A percentile compares a stretch with the other conserved stretches of the same genome.
phyloP scores from a whole-genome alignment of 257 asterid genomes.

The Solanum ossicruentum region DNA sequence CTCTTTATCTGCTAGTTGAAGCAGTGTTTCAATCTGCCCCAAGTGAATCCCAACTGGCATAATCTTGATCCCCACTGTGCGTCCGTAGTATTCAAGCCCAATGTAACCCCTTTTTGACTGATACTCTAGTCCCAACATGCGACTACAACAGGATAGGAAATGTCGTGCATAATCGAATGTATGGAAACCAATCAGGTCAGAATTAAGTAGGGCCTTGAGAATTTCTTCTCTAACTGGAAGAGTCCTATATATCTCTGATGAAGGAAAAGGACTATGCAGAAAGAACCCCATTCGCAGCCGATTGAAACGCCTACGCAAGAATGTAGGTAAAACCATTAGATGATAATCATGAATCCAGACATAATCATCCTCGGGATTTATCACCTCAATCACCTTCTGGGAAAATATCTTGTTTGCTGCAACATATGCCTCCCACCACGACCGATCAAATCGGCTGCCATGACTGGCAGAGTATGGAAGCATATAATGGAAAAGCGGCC shows the following conservation, averaged over 20 bases:
- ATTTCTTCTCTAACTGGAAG: constrained; percentile 40
- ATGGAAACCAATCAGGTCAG: constrained; percentile 40
- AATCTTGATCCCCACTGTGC: constrained; percentile 41
- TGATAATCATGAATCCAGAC: constrained; percentile 51
- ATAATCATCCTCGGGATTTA: constrained; percentile 45
- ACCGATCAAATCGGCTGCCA: constrained; percentile 38
- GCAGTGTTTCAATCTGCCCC: constrained; percentile 30
- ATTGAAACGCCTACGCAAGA: constrained; percentile 35
- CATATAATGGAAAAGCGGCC: constrained; percentile 50
- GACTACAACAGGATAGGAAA: constrained; percentile 41
- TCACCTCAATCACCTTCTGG: constrained; percentile 43
- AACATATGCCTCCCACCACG: constrained; percentile 49
- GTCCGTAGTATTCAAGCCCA: constrained; percentile 37
- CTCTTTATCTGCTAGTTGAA: constrained; percentile 29
- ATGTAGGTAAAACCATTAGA: constrained; percentile 41
- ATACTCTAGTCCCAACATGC: constrained; percentile 39
- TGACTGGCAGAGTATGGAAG: constrained; percentile 40
- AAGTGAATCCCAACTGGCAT: constrained; percentile 46
- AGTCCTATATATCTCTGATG: constrained; percentile 41
- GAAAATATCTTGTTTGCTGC: constrained; percentile 42
- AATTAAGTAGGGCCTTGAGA: constrained; percentile 31
- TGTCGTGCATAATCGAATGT: constrained; percentile 43
- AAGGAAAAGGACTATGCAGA: constrained; percentile 43
- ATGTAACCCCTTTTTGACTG: constrained; percentile 43
- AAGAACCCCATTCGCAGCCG: constrained; percentile 39